These are phyloP conservation scores for Fusarium floridanum DNA, from an alignment of 2,329 filamentous ascomycete genomes.

Conservation along the genomic window DNA sequence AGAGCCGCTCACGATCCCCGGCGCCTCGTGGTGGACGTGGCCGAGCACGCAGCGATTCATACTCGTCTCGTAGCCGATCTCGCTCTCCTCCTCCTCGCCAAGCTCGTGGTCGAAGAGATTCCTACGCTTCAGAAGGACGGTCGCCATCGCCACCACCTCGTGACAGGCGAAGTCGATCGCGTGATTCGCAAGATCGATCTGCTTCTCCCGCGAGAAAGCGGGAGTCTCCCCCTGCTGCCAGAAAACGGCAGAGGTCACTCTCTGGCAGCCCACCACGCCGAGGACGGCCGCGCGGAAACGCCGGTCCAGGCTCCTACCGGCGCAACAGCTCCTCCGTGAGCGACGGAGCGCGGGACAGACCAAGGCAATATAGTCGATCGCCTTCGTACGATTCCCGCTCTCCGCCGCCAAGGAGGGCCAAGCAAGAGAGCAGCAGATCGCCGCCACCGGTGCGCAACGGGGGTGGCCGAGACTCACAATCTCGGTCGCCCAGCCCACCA, in stretches of 20 bases:
- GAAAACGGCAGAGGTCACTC: conserved; percentile 34
- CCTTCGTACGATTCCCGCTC: conserved; percentile 51
- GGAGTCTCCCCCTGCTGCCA: conserved; percentile 39
- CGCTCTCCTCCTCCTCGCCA: conserved; percentile 44
- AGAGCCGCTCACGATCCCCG: conserved; percentile 49
- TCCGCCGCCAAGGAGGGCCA: conserved; percentile 42
- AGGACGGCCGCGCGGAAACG: conserved; percentile 38
- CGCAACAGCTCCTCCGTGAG: conserved; percentile 54
- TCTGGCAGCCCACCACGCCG: conserved; percentile 43
- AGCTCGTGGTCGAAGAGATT: conserved; percentile 36
- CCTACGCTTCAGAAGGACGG: conserved; percentile 38
- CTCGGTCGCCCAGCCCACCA: conserved; percentile 42
- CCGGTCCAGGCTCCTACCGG: conserved; percentile 31
- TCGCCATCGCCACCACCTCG: conserved; percentile 39
- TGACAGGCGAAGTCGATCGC: conserved; percentile 40
- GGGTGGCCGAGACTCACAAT: conserved; percentile 40
- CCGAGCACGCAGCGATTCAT: conserved; percentile 47
- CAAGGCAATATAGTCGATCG: conserved; percentile 45
- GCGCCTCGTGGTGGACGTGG: conserved; percentile 44
- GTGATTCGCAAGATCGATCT: conserved; percentile 42
- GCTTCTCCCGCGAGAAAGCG: conserved; percentile 39
- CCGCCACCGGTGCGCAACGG: conserved; percentile 40
- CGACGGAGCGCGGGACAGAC: conserved; percentile 44
- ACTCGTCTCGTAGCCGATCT: conserved; percentile 51
- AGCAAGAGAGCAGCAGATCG: conserved; percentile 31